Conservation (phyloP, 1,139 yeast genomes). For the Sugiyamaella sp. region DNA sequence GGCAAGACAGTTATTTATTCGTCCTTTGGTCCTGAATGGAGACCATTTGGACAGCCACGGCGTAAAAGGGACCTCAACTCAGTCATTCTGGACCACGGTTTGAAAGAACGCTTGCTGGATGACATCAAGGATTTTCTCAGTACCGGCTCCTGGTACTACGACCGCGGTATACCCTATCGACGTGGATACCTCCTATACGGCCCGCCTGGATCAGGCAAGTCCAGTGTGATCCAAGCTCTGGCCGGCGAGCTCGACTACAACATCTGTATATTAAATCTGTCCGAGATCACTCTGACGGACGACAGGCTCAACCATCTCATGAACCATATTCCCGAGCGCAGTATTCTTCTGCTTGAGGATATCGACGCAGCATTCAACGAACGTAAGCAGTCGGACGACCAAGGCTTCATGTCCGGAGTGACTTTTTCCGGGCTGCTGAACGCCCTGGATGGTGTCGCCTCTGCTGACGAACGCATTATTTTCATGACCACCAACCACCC, state of each 20-base stretch:
- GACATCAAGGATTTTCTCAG: conserved; percentile 81
- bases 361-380: conserved; percentile 94
- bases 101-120: conserved; percentile 61
- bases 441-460: conserved; percentile 97
- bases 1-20: conserved; percentile 94
- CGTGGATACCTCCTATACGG: conserved; percentile 94
- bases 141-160: conserved; percentile 90
- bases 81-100: conserved; percentile 78
- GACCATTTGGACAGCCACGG: conserved; percentile 96
- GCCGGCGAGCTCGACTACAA: conserved; percentile 97
- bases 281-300: conserved; percentile 90
- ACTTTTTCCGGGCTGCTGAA: conserved; percentile 93
- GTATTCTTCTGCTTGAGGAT: conserved; percentile 83
- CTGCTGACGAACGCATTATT: conserved; percentile 94
- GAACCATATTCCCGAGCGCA: conserved; percentile 94
- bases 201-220: conserved; percentile 98
- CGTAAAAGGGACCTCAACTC: conserved; percentile 82
- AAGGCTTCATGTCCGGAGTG: conserved; percentile 73
- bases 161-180: conserved; percentile 95
- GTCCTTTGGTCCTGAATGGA: conserved; percentile 98
- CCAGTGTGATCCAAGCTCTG: conserved; percentile 91
- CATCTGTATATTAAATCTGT: conserved; percentile 86
- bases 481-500: conserved; percentile 99
- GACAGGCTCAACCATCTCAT: conserved; percentile 91
- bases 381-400: conserved; percentile 76